Percentiles rank a stretch among this genome's conserved stretches.
Evolutionary conservation across 2,329 filamentous ascomycete species (phyloP).

Genomic region (Aspergillus nomiae): DNA sequence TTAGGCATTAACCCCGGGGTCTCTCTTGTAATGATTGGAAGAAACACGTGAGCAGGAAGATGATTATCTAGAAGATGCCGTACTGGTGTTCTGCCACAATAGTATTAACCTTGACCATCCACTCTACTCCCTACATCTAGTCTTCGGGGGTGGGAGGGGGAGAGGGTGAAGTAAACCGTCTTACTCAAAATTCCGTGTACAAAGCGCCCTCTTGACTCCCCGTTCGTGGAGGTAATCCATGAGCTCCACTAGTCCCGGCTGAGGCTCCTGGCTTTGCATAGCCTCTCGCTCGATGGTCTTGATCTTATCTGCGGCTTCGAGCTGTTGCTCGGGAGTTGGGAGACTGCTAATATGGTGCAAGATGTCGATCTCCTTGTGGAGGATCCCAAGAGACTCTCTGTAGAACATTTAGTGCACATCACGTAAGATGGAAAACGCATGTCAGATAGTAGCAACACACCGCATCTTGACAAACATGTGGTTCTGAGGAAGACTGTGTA

Average conservation of each 20-base stretch:
- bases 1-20: slow-evolving; percentile 67
- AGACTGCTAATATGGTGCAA: slow-evolving; percentile 83
- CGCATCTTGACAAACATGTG: slow-evolving; percentile 96
- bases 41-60: slow-evolving; percentile 67
- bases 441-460: slow-evolving; percentile 28
- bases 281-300: slow-evolving; percentile 76
- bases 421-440: not conserved
- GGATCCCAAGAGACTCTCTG: slow-evolving; percentile 67
- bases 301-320: slow-evolving; percentile 71
- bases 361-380: slow-evolving; percentile 76
- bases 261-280: slow-evolving; percentile 78
- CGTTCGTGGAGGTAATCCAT: slow-evolving; percentile 79
- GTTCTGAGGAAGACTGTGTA: slow-evolving; percentile 76
- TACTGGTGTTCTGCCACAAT: slow-evolving; percentile 39
- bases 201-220: slow-evolving; percentile 76
- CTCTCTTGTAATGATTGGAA: slow-evolving; percentile 84
- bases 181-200: slow-evolving; percentile 88
- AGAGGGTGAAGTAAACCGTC: slow-evolving; percentile 15
- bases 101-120: not conserved
- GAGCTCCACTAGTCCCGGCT: slow-evolving; percentile 74
- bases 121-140: not conserved
- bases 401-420: not conserved
- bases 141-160: not conserved
- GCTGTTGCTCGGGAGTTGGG: slow-evolving; percentile 59
- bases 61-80: slow-evolving; percentile 65